Base-by-base conservation (phyloP, 208 protist genomes). In the Leishmania lainsoni region DNA sequence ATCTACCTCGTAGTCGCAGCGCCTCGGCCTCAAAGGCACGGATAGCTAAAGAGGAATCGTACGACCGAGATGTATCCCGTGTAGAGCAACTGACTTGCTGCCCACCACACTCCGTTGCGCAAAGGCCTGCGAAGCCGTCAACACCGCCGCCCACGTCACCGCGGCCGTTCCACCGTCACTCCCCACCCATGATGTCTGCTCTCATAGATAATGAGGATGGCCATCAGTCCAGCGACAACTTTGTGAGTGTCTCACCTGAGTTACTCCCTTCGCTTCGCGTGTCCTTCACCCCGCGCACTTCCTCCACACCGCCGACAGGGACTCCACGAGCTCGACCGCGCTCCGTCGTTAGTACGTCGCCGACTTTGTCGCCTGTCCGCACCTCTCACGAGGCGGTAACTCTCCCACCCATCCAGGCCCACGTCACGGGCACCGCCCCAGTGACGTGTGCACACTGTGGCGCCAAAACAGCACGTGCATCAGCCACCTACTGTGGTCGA, bases 371-470 rank as follows among this genome's bases (percentile, higher is more conserved):
- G 6, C 29, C 45, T 39, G 72, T 16, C 10, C 59, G 56, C 75
- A 42, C 39, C 59, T 54, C 75, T 12, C 22, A 22, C 5, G 42
- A 78, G 39, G 35, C 10, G 58, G 2, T 66, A 32, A 22, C 42
- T 22, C 75, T 78, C 29, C 75, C 75, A 32, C 75, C 75, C 16
- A 69, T 78, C 22, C 35, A 29, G 32, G n/a, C 75, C 42, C 56
- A 39, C 72, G 4, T 29, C 48, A 29, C 12, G 10, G 48, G 26
- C 71, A 35, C 71, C 32, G 16, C 49, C 17, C 0, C 32, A 3
- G 22, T 3, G 8, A 58, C n/a, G 29, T 75, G 49, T 26, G 48
- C 71, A 0, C 51, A 26, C 10, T 59, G 71, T 75, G 49, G 49
- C n/a, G 49, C 42, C 3, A 35, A 42, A 75, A 22, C 45, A 58